phyloP scores from a whole-genome alignment of 176 grass and related monocot species.

The Zizania latifolia region DNA sequence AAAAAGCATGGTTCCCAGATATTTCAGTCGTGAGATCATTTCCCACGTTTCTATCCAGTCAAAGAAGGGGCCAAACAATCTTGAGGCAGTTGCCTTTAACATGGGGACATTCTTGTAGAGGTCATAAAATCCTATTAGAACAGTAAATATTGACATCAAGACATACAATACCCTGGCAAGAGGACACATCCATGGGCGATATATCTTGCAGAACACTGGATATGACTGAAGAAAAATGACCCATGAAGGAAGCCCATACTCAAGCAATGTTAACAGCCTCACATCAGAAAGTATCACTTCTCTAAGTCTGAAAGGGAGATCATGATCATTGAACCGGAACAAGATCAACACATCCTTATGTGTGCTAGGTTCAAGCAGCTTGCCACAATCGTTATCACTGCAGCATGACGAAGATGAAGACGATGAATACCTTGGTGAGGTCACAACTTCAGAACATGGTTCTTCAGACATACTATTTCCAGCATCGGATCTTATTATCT shows the following conservation, averaged over 20 bases:
- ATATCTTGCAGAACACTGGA: slow-evolving; percentile 93
- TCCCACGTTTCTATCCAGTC: slow-evolving; percentile 99
- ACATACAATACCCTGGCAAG: slow-evolving; percentile 80
- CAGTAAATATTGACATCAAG: slow-evolving; percentile 79
- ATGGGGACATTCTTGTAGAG: slow-evolving; percentile 97
- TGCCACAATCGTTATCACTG: slow-evolving; percentile 43
- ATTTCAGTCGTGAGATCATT: slow-evolving; percentile 93
- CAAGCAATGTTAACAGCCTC: slow-evolving; percentile 78
- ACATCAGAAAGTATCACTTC: slow-evolving; percentile 79
- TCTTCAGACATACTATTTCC: slow-evolving; percentile 43
- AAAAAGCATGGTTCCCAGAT: slow-evolving; percentile 98
- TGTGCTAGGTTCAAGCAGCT: slow-evolving; percentile 46
- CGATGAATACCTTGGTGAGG: slow-evolving; percentile 52
- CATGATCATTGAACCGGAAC: slow-evolving; percentile 80
- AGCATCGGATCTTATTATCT: slow-evolving; percentile 47
- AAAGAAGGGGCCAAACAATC: slow-evolving; percentile 93
- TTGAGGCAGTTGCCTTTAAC: slow-evolving; percentile 87
- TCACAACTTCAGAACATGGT: slow-evolving; percentile 64
- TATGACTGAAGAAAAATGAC: slow-evolving; percentile 96
- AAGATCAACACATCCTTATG: slow-evolving; percentile 83
- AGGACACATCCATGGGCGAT: slow-evolving; percentile 97
- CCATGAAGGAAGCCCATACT: slow-evolving; percentile 96
- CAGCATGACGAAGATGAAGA: slow-evolving; percentile 41
- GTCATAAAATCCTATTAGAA: slow-evolving; percentile 99
- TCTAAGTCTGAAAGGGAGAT: slow-evolving; percentile 77